phyloP scores from a whole-genome alignment of 768 basidiomycete genomes.

The Lentinula edodes region DNA sequence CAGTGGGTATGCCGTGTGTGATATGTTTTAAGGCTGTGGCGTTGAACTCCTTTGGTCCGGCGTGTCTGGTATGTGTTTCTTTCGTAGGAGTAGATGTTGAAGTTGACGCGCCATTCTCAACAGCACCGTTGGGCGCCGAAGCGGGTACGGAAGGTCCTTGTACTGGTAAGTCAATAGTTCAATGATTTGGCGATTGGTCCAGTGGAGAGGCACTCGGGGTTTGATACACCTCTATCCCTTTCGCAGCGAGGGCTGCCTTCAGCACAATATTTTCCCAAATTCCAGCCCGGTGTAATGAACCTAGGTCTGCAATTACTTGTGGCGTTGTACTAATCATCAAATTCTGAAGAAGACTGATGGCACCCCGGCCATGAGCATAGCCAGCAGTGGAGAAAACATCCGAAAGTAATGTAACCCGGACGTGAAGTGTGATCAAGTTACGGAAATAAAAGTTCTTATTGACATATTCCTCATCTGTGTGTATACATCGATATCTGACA shows the following conservation, averaged over 20 bases:
- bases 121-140: constrained; percentile 23
- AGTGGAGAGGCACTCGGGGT: constrained; percentile 40
- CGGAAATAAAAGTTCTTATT: constrained; percentile 64
- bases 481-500: constrained; percentile 6
- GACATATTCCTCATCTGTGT: constrained; percentile 38
- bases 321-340: constrained; percentile 61
- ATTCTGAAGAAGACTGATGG: constrained; percentile 68
- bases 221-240: constrained; percentile 46
- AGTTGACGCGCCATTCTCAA: constrained; percentile 22
- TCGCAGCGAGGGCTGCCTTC: constrained; percentile 49
- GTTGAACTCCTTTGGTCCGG: constrained; percentile 54
- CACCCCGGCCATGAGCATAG: constrained; percentile 74
- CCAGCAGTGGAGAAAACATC: constrained; percentile 84
- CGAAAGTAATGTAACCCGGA: constrained; percentile 76
- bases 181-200: constrained; percentile 41
- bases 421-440: constrained; percentile 66
- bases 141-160: constrained; percentile 24
- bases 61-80: constrained; percentile 28
- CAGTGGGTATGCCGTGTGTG: constrained; percentile 68
- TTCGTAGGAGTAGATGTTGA: constrained; percentile 13
- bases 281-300: constrained; percentile 72
- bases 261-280: constrained; percentile 87
- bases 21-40: constrained; percentile 75
- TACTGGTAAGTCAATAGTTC: constrained; percentile 35
- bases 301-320: constrained; percentile 66